Evolutionary conservation across 2,329 filamentous ascomycete species (phyloP).

Genomic region (Aphanocladium album): DNA sequence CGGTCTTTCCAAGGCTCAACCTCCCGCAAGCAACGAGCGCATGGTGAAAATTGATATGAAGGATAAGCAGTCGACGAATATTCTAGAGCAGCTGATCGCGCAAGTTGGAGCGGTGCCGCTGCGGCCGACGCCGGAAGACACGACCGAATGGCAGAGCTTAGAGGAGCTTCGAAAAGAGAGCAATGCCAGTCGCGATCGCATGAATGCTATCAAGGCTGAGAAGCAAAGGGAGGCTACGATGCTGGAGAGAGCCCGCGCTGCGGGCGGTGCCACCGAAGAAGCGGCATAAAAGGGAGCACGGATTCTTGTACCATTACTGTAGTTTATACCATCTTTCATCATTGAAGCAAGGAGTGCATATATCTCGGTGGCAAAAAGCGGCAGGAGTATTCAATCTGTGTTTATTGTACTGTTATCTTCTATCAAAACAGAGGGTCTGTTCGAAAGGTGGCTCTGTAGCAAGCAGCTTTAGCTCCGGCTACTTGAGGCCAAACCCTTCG

Average conservation of each 20-base stretch:
- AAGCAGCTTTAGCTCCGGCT: not conserved
- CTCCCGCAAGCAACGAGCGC: slow-evolving; percentile 44
- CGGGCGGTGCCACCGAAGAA: slow-evolving; percentile 31
- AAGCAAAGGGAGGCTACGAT: slow-evolving; percentile 57
- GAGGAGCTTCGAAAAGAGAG: slow-evolving; percentile 48
- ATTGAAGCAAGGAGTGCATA: slow-evolving; percentile 1
- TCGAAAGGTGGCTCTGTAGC: not conserved
- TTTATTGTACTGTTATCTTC: not conserved
- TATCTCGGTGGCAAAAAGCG: not conserved
- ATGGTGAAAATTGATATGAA: slow-evolving; percentile 59
- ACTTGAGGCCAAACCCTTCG: slow-evolving; percentile 88
- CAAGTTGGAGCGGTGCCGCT: slow-evolving; percentile 57
- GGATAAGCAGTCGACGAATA: slow-evolving; percentile 53
- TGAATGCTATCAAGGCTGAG: slow-evolving; percentile 48
- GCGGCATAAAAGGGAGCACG: slow-evolving; percentile 19
- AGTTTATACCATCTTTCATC: slow-evolving; percentile 9
- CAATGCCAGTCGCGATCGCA: slow-evolving; percentile 49
- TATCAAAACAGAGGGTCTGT: not conserved
- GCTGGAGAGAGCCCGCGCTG: slow-evolving; percentile 36
- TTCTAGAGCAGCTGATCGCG: slow-evolving; percentile 57
- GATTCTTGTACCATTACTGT: slow-evolving; percentile 14
- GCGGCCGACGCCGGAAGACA: slow-evolving; percentile 54
- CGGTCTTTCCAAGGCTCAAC: slow-evolving; percentile 44
- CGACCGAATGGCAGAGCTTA: slow-evolving; percentile 51
- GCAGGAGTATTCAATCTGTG: not conserved